Percentiles rank a stretch among this genome's conserved stretches.
Conservation (phyloP, 129 eudicot species). For the Escallonia herrerae region DNA sequence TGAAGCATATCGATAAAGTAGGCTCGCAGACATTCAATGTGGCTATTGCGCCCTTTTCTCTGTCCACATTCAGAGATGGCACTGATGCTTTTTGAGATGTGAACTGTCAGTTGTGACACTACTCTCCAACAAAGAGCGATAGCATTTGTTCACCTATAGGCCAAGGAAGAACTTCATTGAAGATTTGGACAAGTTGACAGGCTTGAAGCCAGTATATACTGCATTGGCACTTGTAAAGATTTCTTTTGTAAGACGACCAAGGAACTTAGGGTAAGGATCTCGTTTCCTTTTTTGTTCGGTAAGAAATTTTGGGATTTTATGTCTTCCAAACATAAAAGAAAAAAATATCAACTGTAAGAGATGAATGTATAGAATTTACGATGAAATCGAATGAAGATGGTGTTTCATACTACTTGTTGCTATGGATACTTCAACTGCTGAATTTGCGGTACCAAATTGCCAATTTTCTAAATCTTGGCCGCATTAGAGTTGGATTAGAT, state of each 20-base stretch:
- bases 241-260: no score
- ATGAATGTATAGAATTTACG: no score
- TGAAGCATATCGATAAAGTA: constrained; percentile 80
- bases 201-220: background rate
- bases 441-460: no score
- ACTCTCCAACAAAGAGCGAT: background rate
- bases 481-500: no score
- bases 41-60: constrained; percentile 79
- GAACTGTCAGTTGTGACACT: background rate
- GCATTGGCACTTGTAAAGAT: background rate
- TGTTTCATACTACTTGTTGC: no score
- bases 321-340: no score
- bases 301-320: background rate
- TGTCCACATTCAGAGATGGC: constrained; percentile 66
- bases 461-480: no score
- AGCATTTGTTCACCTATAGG: background rate
- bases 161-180: background rate
- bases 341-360: background rate
- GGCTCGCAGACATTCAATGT: constrained; percentile 68
- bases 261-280: no score
- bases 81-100: constrained; percentile 38
- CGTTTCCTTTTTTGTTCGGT: no score
- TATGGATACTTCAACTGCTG: no score
- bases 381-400: no score
- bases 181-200: no score